These are phyloP conservation scores for Pythium biforme DNA, from an alignment of 352 stramenopile species.

Conservation along the genomic window DNA sequence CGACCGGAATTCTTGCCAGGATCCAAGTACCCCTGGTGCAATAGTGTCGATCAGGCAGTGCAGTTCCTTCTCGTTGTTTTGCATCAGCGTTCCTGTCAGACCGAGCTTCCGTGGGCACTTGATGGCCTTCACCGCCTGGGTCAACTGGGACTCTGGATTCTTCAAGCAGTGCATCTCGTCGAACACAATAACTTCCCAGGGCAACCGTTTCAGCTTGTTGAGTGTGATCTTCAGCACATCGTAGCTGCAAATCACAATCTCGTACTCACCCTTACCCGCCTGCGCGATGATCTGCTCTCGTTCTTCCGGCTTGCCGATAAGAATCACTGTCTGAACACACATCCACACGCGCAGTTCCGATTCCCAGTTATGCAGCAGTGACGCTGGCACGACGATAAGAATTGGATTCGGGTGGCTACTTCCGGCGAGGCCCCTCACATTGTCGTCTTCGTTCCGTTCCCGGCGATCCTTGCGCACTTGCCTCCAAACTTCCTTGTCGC, in stretches of 20 bases:
- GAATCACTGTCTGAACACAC: conserved; percentile 58
- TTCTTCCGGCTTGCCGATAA: conserved; percentile 59
- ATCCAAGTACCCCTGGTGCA: conserved; percentile 57
- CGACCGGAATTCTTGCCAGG: conserved; percentile 64
- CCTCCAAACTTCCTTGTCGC: conserved; percentile 95
- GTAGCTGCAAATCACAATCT: conserved; percentile 84
- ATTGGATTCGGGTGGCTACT: conserved; percentile 88
- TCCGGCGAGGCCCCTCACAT: conserved; percentile 54
- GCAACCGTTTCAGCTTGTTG: conserved; percentile 75
- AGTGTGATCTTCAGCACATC: conserved; percentile 89
- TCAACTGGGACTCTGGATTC: conserved; percentile 95
- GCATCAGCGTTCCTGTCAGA: conserved; percentile 88
- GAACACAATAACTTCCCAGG: conserved; percentile 94
- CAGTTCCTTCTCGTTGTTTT: conserved; percentile 86
- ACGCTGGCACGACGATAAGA: conserved; percentile 97
- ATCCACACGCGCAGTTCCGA: conserved; percentile 97
- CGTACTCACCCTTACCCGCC: conserved; percentile 70
- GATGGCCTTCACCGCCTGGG: conserved; percentile 66
- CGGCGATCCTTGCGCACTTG: conserved; percentile 93
- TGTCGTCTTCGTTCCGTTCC: conserved; percentile 39
- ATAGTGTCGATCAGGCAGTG: conserved; percentile 79
- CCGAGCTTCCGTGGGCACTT: conserved; percentile 70
- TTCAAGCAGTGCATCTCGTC: conserved; percentile 99
- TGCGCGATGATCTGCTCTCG: conserved; percentile 57
- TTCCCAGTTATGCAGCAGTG: conserved; percentile 98